These are phyloP conservation scores for Beta vulgaris DNA, from an alignment of 148 eudicot genomes.

Conservation along the genomic window DNA sequence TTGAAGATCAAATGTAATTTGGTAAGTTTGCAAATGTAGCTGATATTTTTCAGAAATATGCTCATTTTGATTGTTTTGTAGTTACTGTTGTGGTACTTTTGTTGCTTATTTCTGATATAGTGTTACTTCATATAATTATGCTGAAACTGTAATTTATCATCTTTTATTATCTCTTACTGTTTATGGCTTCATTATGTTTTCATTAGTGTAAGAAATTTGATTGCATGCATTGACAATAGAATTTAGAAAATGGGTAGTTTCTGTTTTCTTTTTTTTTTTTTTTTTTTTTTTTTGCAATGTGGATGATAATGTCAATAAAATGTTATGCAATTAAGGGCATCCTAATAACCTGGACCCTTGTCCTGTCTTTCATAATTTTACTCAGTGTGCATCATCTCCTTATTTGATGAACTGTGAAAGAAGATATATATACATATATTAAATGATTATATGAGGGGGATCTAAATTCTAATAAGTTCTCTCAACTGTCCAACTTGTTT, in stretches of 20 bases:
- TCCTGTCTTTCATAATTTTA: background rate
- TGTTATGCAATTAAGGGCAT: background rate
- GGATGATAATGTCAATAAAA: no score
- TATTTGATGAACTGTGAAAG: background rate
- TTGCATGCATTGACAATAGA: constrained; percentile 34
- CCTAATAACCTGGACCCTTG: background rate
- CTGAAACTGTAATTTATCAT: background rate
- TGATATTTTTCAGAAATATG: constrained; percentile 18
- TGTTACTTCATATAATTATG: background rate
- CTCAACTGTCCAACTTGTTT: constrained; percentile 15
- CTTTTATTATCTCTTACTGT: background rate
- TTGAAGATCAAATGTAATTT: constrained; percentile 20
- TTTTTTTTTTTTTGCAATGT: background rate
- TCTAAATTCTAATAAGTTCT: background rate
- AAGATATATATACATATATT: background rate
- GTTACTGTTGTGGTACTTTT: background rate
- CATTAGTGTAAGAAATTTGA: constrained; percentile 1
- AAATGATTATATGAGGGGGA: background rate
- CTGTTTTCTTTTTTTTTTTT: background rate
- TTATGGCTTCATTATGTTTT: no score
- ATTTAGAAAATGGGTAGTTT: background rate
- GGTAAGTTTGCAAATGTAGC: constrained; percentile 28
- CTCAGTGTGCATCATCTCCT: background rate
- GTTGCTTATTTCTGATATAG: background rate
- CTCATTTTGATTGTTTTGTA: background rate